Evolutionary conservation across 257 asterid genomes (phyloP), one percentile per base, ranked within the genome.

Genomic region (Penstemon eatonii): DNA sequence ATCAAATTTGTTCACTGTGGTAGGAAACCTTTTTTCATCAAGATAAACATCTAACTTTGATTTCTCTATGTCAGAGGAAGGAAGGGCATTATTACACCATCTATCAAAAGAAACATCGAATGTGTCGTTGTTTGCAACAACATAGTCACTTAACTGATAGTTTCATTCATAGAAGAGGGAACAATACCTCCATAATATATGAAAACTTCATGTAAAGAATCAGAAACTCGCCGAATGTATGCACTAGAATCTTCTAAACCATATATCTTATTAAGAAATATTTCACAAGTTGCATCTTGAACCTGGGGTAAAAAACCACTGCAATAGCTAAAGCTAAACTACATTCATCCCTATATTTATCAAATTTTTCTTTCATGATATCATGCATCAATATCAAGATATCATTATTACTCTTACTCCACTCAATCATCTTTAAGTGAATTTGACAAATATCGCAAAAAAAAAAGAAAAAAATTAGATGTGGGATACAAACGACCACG

Each of bases 231-330:
- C 9, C 10, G 3, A 45, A 3, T 8, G 51, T 45, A 45, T 45
- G 7, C 1, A 45, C 2, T 8, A 11, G 51, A 5, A 8, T 2
- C 51, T 45, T 2, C 51, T 45, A 11, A 45, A 11, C 63, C 63
- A 37, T 57, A 57, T 6, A 57, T 33, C 13, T 37, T 57, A 2
- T 3, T 15, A 45, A 67, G 3, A 39, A 40, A 60, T 67, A 75
- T 6, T 58, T 68, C 7, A 75, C 69, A 63, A 75, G 55, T 55
- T 72, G 57, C 78, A 75, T 76, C 64, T 79, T 79, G 51, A 60
- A 75, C 41, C 81, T 57, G 9, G 84, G 84, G 66, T 79, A 81
- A 72, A 79, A 59, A 12, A 75, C 71, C n/a, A 72, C 79, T n/a
- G 79, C 81, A 51, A 76, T 59, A 7, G 76, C 81, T 51, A 75